Evolutionary conservation across 176 grass and related monocot species (phyloP), one percentile per base, ranked within the genome.

Genomic region (Alloteropsis semialata): DNA sequence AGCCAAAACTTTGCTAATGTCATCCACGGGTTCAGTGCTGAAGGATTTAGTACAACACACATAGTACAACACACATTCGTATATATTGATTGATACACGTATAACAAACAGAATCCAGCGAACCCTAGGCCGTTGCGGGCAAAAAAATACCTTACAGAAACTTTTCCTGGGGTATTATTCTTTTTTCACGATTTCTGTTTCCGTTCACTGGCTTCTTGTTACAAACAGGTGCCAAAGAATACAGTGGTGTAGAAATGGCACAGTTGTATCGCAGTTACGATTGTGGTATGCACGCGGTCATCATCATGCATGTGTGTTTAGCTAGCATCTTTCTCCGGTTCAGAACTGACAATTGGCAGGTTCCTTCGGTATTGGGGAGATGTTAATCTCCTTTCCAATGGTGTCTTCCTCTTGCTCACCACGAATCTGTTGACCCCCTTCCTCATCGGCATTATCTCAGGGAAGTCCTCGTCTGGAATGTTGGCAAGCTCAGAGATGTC

Each of bases 381-480:
- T 12, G 96, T 90, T 44, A 99, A 87, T 73, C 96, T 89, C 91
- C 93, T 92, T 59, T 99, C 93, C 62, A 96, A 25, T 12, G 96
- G 96, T 9, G 96, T 94, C 84, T 99, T 99, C 65, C 93, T 83
- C 87, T 99, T 99, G 89, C 91, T 99, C 46, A 99, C 93, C 0
- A 99, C 96, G 72, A 96, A 99, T 86, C 96, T 88, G 82, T 99
- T 99, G 17, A 96, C 91, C 17, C 96, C 93, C 75, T 96, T 99
- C 73, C 96, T 93, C 96, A 99, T 96, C 4, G 96, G 96, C 93
- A 99, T 99, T 83, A 99, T 99, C 84, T 93, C 89, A 0, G 96
- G 93, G 68, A 99, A 99, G 77, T 99, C 96, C 70, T 96, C 96
- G 0, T 99, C 96, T 0, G 96, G 93, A 51, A 99, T 99, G 76